Conservation (phyloP, 306 rosid genomes). For the Herpetospermum pedunculosum region DNA sequence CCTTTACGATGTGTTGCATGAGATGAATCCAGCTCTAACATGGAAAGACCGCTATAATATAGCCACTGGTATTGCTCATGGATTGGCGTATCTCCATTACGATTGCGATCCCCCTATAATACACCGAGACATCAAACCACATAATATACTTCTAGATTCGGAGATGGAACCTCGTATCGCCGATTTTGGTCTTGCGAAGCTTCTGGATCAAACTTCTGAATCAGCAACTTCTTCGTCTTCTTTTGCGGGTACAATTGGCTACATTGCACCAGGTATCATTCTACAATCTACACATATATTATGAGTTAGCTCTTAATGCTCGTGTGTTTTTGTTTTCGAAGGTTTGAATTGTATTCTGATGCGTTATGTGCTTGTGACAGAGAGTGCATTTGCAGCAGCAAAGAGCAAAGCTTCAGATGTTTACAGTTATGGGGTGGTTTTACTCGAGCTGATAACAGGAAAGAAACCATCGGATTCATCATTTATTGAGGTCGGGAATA, state of each 20-base stretch:
- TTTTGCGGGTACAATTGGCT: constrained; percentile 63
- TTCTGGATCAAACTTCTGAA: constrained; percentile 47
- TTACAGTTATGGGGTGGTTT: constrained; percentile 66
- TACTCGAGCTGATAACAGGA: constrained; percentile 61
- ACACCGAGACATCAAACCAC: constrained; percentile 80
- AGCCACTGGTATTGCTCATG: constrained; percentile 68
- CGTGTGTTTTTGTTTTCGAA: neutral
- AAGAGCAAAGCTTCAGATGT: constrained; percentile 51
- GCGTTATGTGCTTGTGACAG: constrained; percentile 18
- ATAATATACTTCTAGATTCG: constrained; percentile 62
- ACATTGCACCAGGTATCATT: constrained; percentile 69
- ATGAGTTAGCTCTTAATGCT: neutral
- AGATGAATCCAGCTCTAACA: constrained; percentile 36
- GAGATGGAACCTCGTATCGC: constrained; percentile 73
- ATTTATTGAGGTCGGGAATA: constrained; percentile 27
- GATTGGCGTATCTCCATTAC: constrained; percentile 61
- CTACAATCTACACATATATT: neutral
- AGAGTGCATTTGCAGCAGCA: constrained; percentile 44
- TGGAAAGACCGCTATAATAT: constrained; percentile 59
- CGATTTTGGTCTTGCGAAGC: constrained; percentile 83
- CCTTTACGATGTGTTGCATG: constrained; percentile 65
- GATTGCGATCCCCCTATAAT: constrained; percentile 74
- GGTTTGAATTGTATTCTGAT: neutral
- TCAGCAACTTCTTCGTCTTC: constrained; percentile 21
- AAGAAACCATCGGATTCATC: constrained; percentile 45